Evolutionary conservation across 2,329 filamentous ascomycete species (phyloP), one percentile per base, ranked within the genome.

Genomic region (Apiospora phragmitis): DNA sequence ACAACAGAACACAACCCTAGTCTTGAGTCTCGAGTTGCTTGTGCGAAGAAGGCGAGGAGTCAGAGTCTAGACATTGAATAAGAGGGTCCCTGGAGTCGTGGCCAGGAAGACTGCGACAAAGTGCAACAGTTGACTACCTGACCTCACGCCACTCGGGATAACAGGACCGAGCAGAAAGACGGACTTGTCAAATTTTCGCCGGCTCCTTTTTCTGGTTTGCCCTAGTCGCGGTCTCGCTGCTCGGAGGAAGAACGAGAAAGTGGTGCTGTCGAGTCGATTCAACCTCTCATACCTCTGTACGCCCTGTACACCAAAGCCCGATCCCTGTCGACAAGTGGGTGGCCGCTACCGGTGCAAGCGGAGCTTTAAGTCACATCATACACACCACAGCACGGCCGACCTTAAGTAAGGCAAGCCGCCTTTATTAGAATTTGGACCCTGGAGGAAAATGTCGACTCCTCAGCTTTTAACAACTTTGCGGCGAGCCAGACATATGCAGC

Each of bases 301-400:
- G 21, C 32, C 51, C 12, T 62, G 18, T n/a, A n/a, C 55, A 12
- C 32, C 51, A 21, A 38, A 24, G 18, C 55, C 51, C 55, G 21
- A 62, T 62, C 55, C 55, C 32, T 62, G 55, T 62, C 55, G 55
- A 62, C 32, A 38, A 62, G 55, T 62, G 38, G 65, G 55, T 62
- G 38, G 65, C 65, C 65, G 65, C 65, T 67, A 67, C 42, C 65
- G 65, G 65, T 67, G 65, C 65, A 42, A 67, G 65, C 38, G 38
- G 38, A 45, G 42, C 38, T 67, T 67, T 21, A 67, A 45, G 65
- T 45, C 65, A 45, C 65, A 67, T 67, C 65, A 45, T 62, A 62
- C 55, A 55, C 49, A 62, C 18, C 55, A 62, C 55, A 38, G 18
- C 55, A 62, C 55, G n/a, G 18, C 21, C 55, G 32, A 62, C 55